phyloP scores from a whole-genome alignment of 2,329 filamentous ascomycete species.

The Emmonsiellopsis sp. region DNA sequence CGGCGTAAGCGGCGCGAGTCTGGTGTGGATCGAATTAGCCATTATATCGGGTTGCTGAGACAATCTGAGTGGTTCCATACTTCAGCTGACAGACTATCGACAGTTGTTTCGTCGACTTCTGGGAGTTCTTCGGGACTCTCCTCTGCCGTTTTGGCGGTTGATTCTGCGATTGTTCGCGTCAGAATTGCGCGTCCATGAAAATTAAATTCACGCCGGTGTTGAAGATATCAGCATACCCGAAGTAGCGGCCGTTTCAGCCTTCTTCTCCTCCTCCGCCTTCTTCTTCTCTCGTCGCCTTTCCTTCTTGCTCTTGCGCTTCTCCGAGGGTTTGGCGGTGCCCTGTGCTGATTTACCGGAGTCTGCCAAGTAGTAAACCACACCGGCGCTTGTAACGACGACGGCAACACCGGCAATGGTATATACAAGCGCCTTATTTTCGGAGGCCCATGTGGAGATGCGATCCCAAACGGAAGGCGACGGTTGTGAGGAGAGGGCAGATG shows the following conservation, averaged over 20 bases:
- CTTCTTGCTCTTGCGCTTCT: conserved; percentile 76
- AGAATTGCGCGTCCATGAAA: not conserved
- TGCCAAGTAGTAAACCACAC: conserved; percentile 79
- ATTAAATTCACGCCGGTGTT: not conserved
- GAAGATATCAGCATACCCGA: conserved; percentile 28
- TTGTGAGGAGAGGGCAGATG: conserved; percentile 3
- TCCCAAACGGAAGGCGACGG: conserved; percentile 55
- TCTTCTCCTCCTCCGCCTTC: conserved; percentile 43
- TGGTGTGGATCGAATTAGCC: conserved; percentile 26
- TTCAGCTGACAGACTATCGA: conserved; percentile 38
- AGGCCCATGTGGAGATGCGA: conserved; percentile 80
- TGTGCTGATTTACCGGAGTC: conserved; percentile 38
- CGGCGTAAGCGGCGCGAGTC: conserved; percentile 76
- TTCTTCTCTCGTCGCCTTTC: conserved; percentile 83
- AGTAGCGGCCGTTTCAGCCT: conserved; percentile 35
- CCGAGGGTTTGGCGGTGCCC: conserved; percentile 22
- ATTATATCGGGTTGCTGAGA: not conserved
- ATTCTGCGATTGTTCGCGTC: not conserved
- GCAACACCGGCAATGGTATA: conserved; percentile 96
- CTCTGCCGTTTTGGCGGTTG: conserved; percentile 26
- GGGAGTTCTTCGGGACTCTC: conserved; percentile 56
- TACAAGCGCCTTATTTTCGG: conserved; percentile 89
- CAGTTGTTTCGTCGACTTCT: conserved; percentile 46
- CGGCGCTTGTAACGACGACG: conserved; percentile 80
- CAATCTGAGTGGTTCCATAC: conserved; percentile 21